phyloP scores from a whole-genome alignment of 305 asterid genomes.

The Ajuga reptans region DNA sequence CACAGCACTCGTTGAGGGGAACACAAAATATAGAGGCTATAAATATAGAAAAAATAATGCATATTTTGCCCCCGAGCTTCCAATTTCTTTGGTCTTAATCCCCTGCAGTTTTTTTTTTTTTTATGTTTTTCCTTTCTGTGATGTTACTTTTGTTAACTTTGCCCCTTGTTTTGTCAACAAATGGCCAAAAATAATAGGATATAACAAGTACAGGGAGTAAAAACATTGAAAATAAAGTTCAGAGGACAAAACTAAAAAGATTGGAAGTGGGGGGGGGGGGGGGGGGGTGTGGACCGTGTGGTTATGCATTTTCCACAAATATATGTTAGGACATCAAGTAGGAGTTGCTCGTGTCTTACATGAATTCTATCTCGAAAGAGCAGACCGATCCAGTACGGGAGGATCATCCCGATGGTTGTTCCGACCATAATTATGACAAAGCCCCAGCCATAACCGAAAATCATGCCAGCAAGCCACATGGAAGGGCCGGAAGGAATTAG shows the following conservation, averaged over 20 bases:
- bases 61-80: no score
- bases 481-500: conserved; percentile 80
- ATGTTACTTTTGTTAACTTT: no score
- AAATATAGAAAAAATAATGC: neutral
- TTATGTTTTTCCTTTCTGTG: no score
- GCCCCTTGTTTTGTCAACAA: no score
- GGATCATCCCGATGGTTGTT: conserved; percentile 58
- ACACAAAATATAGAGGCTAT: neutral
- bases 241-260: neutral
- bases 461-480: conserved; percentile 90
- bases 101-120: no score
- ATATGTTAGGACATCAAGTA: neutral
- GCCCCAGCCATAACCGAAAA: conserved; percentile 73
- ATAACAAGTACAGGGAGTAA: neutral
- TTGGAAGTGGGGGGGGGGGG: neutral
- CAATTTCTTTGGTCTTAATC: no score
- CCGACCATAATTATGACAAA: conserved; percentile 64
- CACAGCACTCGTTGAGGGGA: neutral
- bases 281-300: no score
- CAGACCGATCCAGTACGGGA: conserved; percentile 69
- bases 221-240: neutral
- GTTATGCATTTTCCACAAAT: neutral
- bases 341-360: conserved; percentile 34
- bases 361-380: conserved; percentile 63
- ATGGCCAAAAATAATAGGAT: neutral